These are phyloP conservation scores for Canna indica DNA, from an alignment of 176 grass and related monocot species.

Conservation along the genomic window DNA sequence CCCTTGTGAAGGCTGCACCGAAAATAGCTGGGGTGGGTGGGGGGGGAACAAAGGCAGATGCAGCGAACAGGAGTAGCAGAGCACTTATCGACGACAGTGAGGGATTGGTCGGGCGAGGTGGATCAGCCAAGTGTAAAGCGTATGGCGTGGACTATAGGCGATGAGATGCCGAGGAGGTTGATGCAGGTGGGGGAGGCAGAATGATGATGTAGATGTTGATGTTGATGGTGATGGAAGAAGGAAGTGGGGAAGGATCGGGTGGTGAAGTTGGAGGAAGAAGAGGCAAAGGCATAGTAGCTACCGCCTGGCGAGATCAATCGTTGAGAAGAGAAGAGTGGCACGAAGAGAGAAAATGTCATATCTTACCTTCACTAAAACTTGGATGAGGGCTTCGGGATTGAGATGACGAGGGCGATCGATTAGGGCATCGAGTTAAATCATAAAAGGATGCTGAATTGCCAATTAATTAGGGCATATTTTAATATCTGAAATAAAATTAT, in stretches of 20 bases:
- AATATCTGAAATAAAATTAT: no score
- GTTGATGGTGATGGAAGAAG: neutral
- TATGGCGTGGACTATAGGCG: neutral
- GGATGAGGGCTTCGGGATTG: no score
- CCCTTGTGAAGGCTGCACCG: constrained; percentile 61
- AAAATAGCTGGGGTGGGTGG: constrained; percentile 59
- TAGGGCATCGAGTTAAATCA: no score
- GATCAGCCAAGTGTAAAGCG: constrained; percentile 20
- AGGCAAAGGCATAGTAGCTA: constrained; percentile 2
- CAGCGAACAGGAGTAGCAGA: neutral
- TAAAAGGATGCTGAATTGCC: no score
- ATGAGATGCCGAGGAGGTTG: constrained; percentile 21
- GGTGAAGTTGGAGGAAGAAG: constrained; percentile 16
- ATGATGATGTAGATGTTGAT: neutral
- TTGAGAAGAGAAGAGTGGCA: constrained; percentile 1
- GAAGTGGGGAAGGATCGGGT: constrained; percentile 2
- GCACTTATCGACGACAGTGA: neutral
- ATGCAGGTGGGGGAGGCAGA: constrained; percentile 32
- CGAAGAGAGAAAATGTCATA: no score
- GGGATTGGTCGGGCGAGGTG: neutral
- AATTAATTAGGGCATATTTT: no score
- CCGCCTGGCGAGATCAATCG: constrained; percentile 2
- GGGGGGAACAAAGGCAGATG: constrained; percentile 58
- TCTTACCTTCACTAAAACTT: no score
- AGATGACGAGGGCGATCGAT: no score